Conservation (phyloP, 371 early-diverging fungal species). For the Mortierella sp. region DNA sequence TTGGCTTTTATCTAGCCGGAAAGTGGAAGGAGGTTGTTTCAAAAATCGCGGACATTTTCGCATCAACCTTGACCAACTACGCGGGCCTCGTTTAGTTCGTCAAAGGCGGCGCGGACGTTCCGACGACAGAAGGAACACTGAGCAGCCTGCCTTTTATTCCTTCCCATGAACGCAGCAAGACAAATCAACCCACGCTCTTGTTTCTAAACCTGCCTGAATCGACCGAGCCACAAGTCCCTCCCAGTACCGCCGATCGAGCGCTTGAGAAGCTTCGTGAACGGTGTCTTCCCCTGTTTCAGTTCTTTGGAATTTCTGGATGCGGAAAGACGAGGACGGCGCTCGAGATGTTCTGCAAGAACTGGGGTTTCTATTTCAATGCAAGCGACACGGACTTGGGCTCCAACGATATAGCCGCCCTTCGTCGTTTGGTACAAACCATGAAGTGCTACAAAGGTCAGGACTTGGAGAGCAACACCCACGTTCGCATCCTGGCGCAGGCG, state of each 20-base stretch:
- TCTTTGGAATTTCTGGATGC: constrained; percentile 35
- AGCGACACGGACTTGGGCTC: constrained; percentile 31
- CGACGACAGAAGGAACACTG: constrained; percentile 18
- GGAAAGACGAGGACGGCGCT: constrained; percentile 38
- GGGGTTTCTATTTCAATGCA: constrained; percentile 47
- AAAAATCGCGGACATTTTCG: constrained; percentile 18
- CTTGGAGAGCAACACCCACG: too few relatives aligned
- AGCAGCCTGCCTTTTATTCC: constrained; percentile 17
- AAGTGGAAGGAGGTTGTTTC: constrained; percentile 15
- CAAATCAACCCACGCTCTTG: constrained; percentile 19
- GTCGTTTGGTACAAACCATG: neutral
- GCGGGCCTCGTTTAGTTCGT: constrained; percentile 25
- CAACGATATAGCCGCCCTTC: constrained; percentile 7
- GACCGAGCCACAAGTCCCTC: constrained; percentile 23
- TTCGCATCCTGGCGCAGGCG: too few relatives aligned
- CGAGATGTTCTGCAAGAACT: constrained; percentile 29
- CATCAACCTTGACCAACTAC: constrained; percentile 1
- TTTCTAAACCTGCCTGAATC: constrained; percentile 37
- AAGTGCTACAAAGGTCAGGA: neutral
- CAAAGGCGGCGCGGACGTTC: constrained; percentile 10
- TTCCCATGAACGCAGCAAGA: constrained; percentile 8
- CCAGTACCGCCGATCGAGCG: constrained; percentile 22
- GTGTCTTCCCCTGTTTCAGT: constrained; percentile 11
- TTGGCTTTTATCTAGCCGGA: neutral
- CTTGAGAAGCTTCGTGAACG: constrained; percentile 14